Base-by-base conservation (phyloP, 1,139 yeast genomes). In the Barnettozyma hawaiiensis region DNA sequence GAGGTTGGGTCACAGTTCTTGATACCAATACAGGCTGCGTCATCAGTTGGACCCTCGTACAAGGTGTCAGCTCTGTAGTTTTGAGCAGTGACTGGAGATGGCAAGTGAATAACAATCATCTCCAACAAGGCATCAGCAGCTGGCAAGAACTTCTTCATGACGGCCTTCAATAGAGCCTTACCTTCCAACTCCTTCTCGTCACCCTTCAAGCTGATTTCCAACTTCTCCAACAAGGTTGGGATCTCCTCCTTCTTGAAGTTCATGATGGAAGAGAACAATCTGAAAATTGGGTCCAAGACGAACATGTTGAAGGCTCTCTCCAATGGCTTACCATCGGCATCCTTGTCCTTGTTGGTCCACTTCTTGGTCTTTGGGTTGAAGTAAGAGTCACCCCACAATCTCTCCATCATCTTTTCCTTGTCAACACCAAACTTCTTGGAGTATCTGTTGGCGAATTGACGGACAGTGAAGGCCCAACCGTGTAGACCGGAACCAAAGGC, bases 221-320 rank as follows among this genome's bases (percentile, higher is more conserved):
- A 87, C 76, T 92, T 92, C 67, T 84, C 90, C 62, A 90, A 78
- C 62, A 90, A 78, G 59, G 75, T 70, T 73, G 94, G 86, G 64
- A 86, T 85, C 79, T 92, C 96, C 53, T 85, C 97, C 78, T 86
- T 86, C 84, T 87, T 85, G 82, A 84, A 85, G 87, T 89, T 89
- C 89, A 87, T 87, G 74, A 92, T 82, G 57, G 96, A 86, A 68
- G 86, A 76, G 68, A 89, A 87, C 70, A 92, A 84, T 78, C 95
- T 85, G 86, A 89, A 92, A 76, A 92, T 92, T 70, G 98, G 98
- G 78, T 92, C 98, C 73, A 92, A 80, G 59, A 92, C 87, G 77
- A 92, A 92, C 95, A 87, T 86, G 90, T 86, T 87, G 95, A 92
- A 92, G 66, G 97, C 97, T 82, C 98, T 89, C 76, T 92, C 97